Percentiles rank a stretch among this genome's conserved stretches.
These are phyloP conservation scores for Lentithecium fluviatile DNA, from an alignment of 495 filamentous ascomycete genomes.

Conservation along the genomic window DNA sequence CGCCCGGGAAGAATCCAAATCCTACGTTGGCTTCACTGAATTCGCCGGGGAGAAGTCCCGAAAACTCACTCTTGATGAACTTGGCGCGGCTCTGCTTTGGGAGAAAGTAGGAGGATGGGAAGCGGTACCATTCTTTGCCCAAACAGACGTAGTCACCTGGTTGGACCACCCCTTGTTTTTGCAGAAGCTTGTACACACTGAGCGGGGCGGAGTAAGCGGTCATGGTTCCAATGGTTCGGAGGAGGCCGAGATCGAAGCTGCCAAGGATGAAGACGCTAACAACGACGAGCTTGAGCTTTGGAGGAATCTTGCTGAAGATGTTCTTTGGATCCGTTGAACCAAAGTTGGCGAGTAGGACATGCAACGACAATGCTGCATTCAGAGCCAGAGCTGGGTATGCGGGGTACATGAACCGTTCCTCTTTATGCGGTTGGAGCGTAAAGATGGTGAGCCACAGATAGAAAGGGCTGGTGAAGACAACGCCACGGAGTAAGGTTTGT, in stretches of 20 bases:
- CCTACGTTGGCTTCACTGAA: conserved; percentile 70
- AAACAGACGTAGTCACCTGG: conserved; percentile 76
- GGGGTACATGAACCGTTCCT: conserved; percentile 98
- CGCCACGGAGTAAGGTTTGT: conserved; percentile 60
- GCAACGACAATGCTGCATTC: conserved; percentile 82
- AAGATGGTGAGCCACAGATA: conserved; percentile 96
- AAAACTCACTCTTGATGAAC: conserved; percentile 87
- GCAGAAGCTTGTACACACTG: conserved; percentile 64
- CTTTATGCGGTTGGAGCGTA: conserved; percentile 90
- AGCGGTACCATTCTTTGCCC: conserved; percentile 98
- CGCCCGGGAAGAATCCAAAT: conserved; percentile 65
- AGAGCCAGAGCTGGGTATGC: conserved; percentile 90
- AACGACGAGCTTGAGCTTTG: conserved; percentile 62
- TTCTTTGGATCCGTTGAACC: conserved; percentile 65
- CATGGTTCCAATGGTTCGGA: conserved; percentile 76
- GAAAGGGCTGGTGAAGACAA: conserved; percentile 77
- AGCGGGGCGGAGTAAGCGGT: conserved; percentile 85
- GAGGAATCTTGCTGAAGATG: conserved; percentile 66
- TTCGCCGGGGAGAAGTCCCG: conserved; percentile 84
- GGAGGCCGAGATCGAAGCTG: conserved; percentile 62
- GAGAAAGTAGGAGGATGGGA: conserved; percentile 88
- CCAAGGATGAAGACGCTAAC: conserved; percentile 56
- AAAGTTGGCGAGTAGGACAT: conserved; percentile 70
- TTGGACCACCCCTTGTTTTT: conserved; percentile 49
- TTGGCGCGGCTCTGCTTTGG: conserved; percentile 76